phyloP scores from a whole-genome alignment of 805 yeast species.

The Schwanniomyces yamadae region DNA sequence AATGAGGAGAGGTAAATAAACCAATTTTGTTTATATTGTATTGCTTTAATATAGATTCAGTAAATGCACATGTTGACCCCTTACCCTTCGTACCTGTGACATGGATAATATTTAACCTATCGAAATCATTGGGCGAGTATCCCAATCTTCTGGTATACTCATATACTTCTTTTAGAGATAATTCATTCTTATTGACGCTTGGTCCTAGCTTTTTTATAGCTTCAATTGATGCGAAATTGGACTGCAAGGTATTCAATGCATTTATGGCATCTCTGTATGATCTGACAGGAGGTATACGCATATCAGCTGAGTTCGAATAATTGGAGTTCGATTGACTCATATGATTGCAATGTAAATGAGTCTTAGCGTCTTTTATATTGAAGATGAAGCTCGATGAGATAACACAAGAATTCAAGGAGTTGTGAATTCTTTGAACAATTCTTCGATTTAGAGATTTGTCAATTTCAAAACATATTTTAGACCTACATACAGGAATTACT shows the following conservation, averaged over 20 bases:
- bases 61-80: conserved; percentile 96
- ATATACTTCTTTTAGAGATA: conserved; percentile 78
- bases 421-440: too few species aligned
- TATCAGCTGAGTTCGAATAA: conserved; percentile 2
- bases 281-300: conserved; percentile 15
- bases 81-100: conserved; percentile 98
- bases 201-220: conserved; percentile 71
- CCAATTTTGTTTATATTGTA: conserved; percentile 73
- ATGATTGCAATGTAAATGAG: not conserved
- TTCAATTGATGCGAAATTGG: conserved; percentile 87
- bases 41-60: conserved; percentile 73
- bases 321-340: not conserved
- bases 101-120: conserved; percentile 77
- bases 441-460: too few species aligned
- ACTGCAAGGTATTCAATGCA: conserved; percentile 82
- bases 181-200: conserved; percentile 53
- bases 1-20: conserved; percentile 93
- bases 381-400: too few species aligned
- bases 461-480: too few species aligned
- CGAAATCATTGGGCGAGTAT: conserved; percentile 57
- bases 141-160: conserved; percentile 42
- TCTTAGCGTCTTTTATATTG: too few species aligned
- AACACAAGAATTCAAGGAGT: too few species aligned
- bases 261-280: conserved; percentile 69
- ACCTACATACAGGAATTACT: too few species aligned